Percentiles rank a stretch among this genome's conserved stretches.
Conservation (phyloP, 352 stramenopile genomes). For the Saprolegnia parasitica region DNA sequence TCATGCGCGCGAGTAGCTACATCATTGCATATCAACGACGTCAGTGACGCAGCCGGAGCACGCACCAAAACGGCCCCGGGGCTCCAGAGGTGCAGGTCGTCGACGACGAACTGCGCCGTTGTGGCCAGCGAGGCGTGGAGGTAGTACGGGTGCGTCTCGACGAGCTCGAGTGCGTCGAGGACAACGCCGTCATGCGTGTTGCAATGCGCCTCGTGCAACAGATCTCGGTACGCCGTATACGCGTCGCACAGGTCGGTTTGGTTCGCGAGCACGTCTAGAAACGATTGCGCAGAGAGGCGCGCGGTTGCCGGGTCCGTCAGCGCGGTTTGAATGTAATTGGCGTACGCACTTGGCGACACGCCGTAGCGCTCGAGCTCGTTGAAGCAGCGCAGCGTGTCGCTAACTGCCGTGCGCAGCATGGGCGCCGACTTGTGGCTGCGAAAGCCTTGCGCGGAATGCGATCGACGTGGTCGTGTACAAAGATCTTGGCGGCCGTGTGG, state of each 20-base stretch:
- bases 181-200: constrained; percentile 67
- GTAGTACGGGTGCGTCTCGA: constrained; percentile 35
- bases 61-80: constrained; percentile 53
- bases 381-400: constrained; percentile 69
- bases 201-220: constrained; percentile 49
- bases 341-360: constrained; percentile 44
- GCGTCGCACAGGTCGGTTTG: constrained; percentile 41
- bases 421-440: constrained; percentile 32
- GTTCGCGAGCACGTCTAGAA: background rate
- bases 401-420: constrained; percentile 46
- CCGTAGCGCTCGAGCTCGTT: constrained; percentile 57
- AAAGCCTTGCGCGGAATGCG: constrained; percentile 6
- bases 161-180: constrained; percentile 42
- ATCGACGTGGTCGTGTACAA: constrained; percentile 15
- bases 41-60: background rate
- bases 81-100: constrained; percentile 63
- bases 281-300: background rate
- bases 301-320: background rate
- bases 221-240: constrained; percentile 48
- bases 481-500: background rate
- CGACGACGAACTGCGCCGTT: constrained; percentile 63
- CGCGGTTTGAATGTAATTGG: constrained; percentile 23
- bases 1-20: constrained; percentile 22
- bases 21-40: background rate
- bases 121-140: constrained; percentile 35